Percentiles rank a stretch among this genome's conserved stretches.
Conservation (phyloP, 805 yeast species). For the Barnettozyma sp. region DNA sequence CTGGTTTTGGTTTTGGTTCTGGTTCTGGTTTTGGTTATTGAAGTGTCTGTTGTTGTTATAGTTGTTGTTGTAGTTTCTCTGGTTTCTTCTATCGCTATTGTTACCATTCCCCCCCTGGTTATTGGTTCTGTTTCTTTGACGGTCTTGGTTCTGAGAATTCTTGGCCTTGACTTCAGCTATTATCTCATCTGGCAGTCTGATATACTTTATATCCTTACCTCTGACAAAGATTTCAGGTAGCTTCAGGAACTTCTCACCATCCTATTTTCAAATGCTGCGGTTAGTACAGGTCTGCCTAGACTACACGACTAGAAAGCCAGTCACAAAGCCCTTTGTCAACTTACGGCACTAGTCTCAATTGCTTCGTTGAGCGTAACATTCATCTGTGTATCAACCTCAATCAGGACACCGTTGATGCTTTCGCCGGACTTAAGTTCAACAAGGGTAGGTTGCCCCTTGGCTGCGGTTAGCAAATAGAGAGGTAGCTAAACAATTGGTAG, state of each 20-base stretch:
- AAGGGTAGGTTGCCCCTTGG: slow-evolving; percentile 79
- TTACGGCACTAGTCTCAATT: slow-evolving; percentile 48
- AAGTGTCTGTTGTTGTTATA: slow-evolving; percentile 24
- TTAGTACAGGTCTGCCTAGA: slow-evolving; percentile 4
- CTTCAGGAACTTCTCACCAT: slow-evolving; percentile 56
- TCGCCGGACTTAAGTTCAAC: slow-evolving; percentile 92
- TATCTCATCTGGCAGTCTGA: slow-evolving; percentile 68
- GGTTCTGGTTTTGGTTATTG: slow-evolving; percentile 13
- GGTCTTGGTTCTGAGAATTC: slow-evolving; percentile 43
- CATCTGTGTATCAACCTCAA: slow-evolving; percentile 94
- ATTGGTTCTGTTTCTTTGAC: slow-evolving; percentile 36
- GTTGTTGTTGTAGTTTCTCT: slow-evolving; percentile 27
- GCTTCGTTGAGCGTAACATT: slow-evolving; percentile 79
- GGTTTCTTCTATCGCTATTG: slow-evolving; percentile 26
- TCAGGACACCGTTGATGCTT: slow-evolving; percentile 74
- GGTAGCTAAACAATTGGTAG: slow-evolving; percentile 56
- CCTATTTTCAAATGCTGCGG: slow-evolving; percentile 24
- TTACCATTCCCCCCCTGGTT: slow-evolving; percentile 27
- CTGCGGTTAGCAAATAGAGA: slow-evolving; percentile 79
- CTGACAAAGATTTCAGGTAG: slow-evolving; percentile 72
- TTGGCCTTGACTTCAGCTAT: slow-evolving; percentile 73
- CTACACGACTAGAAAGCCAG: neutral
- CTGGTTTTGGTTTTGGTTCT: too few species aligned
- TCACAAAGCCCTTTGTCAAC: too few species aligned
- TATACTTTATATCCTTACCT: slow-evolving; percentile 76